Evolutionary conservation across 768 basidiomycete genomes (phyloP), one percentile per base, ranked within the genome.

Genomic region (Tylopilus plumbeoviolaceoides): DNA sequence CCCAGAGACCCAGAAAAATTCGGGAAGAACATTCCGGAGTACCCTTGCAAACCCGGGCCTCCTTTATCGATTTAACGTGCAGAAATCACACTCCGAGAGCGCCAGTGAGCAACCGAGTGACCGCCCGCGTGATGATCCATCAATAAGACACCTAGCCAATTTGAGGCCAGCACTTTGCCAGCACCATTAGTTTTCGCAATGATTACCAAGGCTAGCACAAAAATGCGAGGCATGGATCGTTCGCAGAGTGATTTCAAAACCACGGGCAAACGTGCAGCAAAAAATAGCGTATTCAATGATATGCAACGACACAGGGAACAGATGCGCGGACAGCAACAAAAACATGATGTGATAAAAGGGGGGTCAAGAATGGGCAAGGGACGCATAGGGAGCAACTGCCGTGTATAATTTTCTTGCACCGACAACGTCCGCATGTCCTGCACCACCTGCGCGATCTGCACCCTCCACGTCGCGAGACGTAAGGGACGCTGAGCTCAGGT

Each of bases 311-410:
- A 23, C 9, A 3, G 11, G 30, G 25, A 15, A 15, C 20, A 58
- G 21, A 54, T 54, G 47, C 31, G 11, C 30, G 35, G 25, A 39
- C 25, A 48, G 36, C 30, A 15, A 54, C 36, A 44, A 59, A 53
- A 12, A 38, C 36, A 10, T 7, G 17, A 40, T 50, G 35, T 15
- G 7, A 44, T 38, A 40, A 15, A 40, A 40, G 7, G n/a, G 7
- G 23, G 17, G 38, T 18, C 38, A 18, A 18, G n/a, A n/a, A 38
- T 18, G 42, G 33, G 12, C 23, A 36, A 28, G 31, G 23, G 28
- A 42, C 23, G 35, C 7, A 28, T 4, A 31, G 11, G 23, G 31
- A n/a, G 23, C 10, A 40, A 21, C 20, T 40, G 4, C 36, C 33
- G 42, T 48, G 35, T 45, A n/a, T 44, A n/a, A n/a, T 18, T 40